These are phyloP conservation scores for Herpetomonas muscarum DNA, from an alignment of 208 protist genomes.

Conservation along the genomic window DNA sequence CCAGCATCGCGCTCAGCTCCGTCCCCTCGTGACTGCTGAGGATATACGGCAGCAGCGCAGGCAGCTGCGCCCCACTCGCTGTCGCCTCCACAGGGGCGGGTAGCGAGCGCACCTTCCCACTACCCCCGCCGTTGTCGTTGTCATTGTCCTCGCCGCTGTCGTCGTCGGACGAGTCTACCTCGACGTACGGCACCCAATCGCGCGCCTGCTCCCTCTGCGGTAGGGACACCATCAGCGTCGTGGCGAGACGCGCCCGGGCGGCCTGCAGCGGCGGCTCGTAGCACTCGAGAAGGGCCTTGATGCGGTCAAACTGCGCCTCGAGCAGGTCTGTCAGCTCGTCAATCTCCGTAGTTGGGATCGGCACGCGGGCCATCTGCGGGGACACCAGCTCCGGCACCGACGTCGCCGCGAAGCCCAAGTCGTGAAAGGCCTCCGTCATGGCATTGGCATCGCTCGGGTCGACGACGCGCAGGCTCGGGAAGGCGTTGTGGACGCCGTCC, in stretches of 20 bases:
- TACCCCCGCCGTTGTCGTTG: neutral
- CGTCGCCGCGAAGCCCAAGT: neutral
- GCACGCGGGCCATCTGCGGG: constrained; percentile 11
- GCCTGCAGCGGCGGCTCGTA: constrained; percentile 19
- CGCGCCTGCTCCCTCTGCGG: constrained; percentile 14
- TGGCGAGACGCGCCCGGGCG: constrained; percentile 16
- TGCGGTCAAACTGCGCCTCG: constrained; percentile 21
- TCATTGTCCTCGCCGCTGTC: constrained; percentile 21
- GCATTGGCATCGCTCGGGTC: constrained; percentile 11
- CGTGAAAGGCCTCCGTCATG: constrained; percentile 3
- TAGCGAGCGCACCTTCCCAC: neutral
- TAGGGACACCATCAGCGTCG: constrained; percentile 11
- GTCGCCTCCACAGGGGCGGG: constrained; percentile 1
- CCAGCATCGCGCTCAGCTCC: constrained; percentile 29
- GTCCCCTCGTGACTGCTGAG: constrained; percentile 30
- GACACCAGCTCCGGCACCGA: constrained; percentile 9
- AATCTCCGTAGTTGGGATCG: constrained; percentile 38
- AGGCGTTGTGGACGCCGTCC: constrained; percentile 39
- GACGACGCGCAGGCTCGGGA: constrained; percentile 22
- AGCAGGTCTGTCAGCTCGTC: constrained; percentile 45
- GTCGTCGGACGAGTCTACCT: neutral
- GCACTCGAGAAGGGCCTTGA: constrained; percentile 45
- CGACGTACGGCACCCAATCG: constrained; percentile 8
- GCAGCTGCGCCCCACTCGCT: constrained; percentile 22
- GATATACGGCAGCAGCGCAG: constrained; percentile 67